Conservation (phyloP, 371 early-diverging fungal species). For the Syncephalis plumigaleata region DNA sequence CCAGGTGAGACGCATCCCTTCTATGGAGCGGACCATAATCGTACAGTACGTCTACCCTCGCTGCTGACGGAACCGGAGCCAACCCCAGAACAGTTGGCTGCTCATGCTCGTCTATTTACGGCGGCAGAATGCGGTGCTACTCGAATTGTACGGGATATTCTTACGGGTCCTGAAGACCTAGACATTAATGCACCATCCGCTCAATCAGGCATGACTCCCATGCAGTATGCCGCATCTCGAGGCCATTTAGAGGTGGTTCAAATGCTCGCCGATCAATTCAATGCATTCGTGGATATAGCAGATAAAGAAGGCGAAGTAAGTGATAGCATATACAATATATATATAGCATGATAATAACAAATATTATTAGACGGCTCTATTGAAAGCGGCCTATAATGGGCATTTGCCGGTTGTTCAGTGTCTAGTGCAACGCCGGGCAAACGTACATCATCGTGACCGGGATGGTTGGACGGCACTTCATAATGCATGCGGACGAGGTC, state of each 20-base stretch:
- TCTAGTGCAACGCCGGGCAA: constrained; percentile 40
- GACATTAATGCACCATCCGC: constrained; percentile 15
- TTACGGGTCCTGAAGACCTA: constrained; percentile 10
- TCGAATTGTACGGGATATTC: constrained; percentile 13
- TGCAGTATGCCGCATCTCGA: constrained; percentile 51
- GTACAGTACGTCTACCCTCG: constrained; percentile 26
- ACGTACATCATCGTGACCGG: constrained; percentile 44
- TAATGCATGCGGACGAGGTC: constrained; percentile 50
- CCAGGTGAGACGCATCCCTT: constrained; percentile 43
- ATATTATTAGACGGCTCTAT: constrained; percentile 42
- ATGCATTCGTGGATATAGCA: constrained; percentile 39
- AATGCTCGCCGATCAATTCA: constrained; percentile 37
- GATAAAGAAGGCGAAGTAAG: constrained; percentile 60
- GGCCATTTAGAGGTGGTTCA: constrained; percentile 46
- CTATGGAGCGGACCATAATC: constrained; percentile 39
- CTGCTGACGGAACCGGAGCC: not conserved
- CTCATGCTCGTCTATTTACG: not conserved
- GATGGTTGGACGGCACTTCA: constrained; percentile 82
- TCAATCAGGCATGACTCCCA: constrained; percentile 40
- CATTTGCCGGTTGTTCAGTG: constrained; percentile 39
- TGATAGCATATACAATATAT: not conserved
- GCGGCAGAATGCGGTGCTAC: constrained; percentile 9
- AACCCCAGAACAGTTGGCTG: not conserved
- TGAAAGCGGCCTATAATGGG: constrained; percentile 61
- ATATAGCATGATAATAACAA: not conserved